Percentiles rank a stretch among this genome's conserved stretches.
phyloP scores from a whole-genome alignment of 192 early-diverging fungal species.

The Backusella liffmaniae region DNA sequence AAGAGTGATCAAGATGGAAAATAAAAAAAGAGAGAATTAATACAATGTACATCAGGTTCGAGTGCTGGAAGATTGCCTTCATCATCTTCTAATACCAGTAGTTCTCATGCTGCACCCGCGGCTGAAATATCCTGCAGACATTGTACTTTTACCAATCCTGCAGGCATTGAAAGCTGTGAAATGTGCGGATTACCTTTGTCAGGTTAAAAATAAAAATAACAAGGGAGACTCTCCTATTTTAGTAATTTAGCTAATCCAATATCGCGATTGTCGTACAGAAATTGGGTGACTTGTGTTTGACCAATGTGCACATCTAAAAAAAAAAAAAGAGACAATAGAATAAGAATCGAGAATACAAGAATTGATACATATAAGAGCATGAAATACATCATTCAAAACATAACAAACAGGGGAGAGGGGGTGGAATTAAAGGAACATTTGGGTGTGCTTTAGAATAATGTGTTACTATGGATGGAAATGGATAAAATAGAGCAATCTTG shows the following conservation, averaged over 20 bases:
- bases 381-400: not conserved
- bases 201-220: conserved; percentile 12
- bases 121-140: conserved; percentile 66
- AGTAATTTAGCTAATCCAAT: not conserved
- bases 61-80: not conserved
- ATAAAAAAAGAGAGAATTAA: not conserved
- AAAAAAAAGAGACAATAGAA: not conserved
- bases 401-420: not conserved
- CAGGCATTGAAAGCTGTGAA: conserved; percentile 63
- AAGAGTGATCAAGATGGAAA: not conserved
- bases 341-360: not conserved
- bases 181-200: conserved; percentile 78
- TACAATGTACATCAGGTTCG: not conserved
- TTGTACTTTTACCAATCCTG: conserved; percentile 79
- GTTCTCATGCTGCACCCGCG: conserved; percentile 22
- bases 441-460: not conserved
- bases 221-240: not conserved
- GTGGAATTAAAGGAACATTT: not conserved
- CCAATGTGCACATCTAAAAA: not conserved
- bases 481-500: not conserved
- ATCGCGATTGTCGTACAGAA: not conserved
- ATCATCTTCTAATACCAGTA: not conserved
- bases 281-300: not conserved
- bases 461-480: not conserved
- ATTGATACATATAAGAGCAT: not conserved